phyloP scores from a whole-genome alignment of 1,139 yeast genomes.

The Candida albicans region DNA sequence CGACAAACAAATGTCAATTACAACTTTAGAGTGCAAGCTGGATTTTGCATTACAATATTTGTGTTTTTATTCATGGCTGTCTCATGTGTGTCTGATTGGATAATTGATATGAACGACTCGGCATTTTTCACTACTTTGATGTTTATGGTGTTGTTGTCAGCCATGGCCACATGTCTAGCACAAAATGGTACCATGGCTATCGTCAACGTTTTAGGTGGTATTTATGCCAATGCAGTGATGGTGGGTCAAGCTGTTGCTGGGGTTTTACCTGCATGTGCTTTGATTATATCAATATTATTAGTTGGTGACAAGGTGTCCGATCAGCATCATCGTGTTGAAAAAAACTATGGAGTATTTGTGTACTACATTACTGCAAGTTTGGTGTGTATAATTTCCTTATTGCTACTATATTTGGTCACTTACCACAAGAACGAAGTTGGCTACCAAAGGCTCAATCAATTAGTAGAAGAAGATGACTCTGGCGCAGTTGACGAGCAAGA shows the following conservation, averaged over 20 bases:
- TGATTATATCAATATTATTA: slow-evolving; percentile 58
- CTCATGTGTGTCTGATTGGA: slow-evolving; percentile 46
- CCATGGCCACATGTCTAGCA: slow-evolving; percentile 68
- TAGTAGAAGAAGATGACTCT: slow-evolving; percentile 6
- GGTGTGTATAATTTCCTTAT: slow-evolving; percentile 53
- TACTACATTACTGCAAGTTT: slow-evolving; percentile 73
- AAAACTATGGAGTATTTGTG: slow-evolving; percentile 53
- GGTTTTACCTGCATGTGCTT: slow-evolving; percentile 78
- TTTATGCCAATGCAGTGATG: slow-evolving; percentile 84
- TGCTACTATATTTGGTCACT: slow-evolving; percentile 33
- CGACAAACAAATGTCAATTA: slow-evolving; percentile 68
- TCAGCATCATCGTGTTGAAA: slow-evolving; percentile 28
- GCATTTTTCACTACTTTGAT: slow-evolving; percentile 49
- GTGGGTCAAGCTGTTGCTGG: slow-evolving; percentile 96
- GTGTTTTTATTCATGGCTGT: slow-evolving; percentile 56
- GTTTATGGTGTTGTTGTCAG: slow-evolving; percentile 58
- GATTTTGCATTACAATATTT: slow-evolving; percentile 55
- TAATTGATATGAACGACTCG: slow-evolving; percentile 39
- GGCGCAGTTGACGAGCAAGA: slow-evolving; percentile 13
- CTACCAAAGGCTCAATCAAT: slow-evolving; percentile 20
- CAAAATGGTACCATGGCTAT: slow-evolving; percentile 93
- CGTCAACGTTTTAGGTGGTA: slow-evolving; percentile 74
- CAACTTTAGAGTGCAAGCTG: slow-evolving; percentile 54
- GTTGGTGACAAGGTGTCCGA: slow-evolving; percentile 31
- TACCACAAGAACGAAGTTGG: slow-evolving; percentile 23